A percentile compares a stretch with the other conserved stretches of the same genome.
phyloP scores from a whole-genome alignment of 2,329 filamentous ascomycete genomes.

The Erysiphe neolycopersici region DNA sequence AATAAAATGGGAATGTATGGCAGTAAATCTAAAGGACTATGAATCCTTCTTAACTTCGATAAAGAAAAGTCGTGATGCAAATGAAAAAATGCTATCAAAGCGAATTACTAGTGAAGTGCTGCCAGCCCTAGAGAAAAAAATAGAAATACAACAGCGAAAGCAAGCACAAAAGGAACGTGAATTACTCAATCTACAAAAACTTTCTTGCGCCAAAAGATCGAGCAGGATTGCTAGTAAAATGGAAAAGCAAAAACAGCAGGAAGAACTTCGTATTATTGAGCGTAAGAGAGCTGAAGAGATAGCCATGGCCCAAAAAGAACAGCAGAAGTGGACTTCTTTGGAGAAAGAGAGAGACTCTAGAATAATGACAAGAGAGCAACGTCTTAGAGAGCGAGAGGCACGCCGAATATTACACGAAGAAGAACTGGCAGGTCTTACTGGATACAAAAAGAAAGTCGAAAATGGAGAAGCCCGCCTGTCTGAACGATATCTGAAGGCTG shows the following conservation, averaged over 20 bases:
- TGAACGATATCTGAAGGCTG: constrained; percentile 52
- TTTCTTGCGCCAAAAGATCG: constrained; percentile 84
- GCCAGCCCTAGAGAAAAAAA: constrained; percentile 58
- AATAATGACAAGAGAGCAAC: constrained; percentile 60
- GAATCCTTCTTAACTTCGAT: constrained; percentile 42
- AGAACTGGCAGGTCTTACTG: constrained; percentile 53
- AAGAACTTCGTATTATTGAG: constrained; percentile 43
- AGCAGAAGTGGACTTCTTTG: constrained; percentile 28
- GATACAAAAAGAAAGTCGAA: constrained; percentile 37
- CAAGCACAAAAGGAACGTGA: constrained; percentile 47
- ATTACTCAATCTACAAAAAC: constrained; percentile 52
- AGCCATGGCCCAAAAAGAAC: constrained; percentile 36
- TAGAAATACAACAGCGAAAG: constrained; percentile 47
- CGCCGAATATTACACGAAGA: constrained; percentile 66
- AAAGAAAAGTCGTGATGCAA: constrained; percentile 49
- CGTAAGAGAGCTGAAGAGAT: constrained; percentile 37
- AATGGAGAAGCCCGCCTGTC: constrained; percentile 36
- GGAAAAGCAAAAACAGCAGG: constrained; percentile 51
- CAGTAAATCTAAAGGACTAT: constrained; percentile 56
- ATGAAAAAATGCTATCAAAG: constrained; percentile 54
- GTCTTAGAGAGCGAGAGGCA: constrained; percentile 61
- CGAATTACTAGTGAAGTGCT: constrained; percentile 53
- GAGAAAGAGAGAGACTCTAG: constrained; percentile 55
- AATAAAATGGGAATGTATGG: constrained; percentile 77
- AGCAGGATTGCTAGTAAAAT: constrained; percentile 62